Percentiles rank a stretch among this genome's conserved stretches.
Conservation (phyloP, 306 rosid species). For the Abrus precatorius region DNA sequence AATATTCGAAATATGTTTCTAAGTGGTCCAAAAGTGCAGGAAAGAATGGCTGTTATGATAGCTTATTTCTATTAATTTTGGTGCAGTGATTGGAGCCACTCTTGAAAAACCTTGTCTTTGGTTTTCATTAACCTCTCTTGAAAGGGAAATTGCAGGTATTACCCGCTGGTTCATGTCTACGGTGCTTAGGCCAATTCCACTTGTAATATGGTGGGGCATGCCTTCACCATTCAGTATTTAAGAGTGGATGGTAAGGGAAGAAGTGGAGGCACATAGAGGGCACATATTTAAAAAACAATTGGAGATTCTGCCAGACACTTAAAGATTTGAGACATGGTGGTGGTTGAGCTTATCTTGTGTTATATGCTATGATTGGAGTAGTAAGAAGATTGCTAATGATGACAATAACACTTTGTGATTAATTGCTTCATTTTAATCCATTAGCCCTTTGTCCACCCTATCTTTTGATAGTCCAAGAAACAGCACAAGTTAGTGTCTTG, state of each 20-base stretch:
- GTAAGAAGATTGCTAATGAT: slow-evolving; percentile 29
- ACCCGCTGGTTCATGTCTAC: slow-evolving; percentile 25
- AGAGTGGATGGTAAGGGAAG: slow-evolving; percentile 43
- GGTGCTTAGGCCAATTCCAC: slow-evolving; percentile 49
- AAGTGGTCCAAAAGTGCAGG: slow-evolving; percentile 20
- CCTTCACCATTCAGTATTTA: slow-evolving; percentile 40
- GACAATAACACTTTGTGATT: slow-evolving; percentile 32
- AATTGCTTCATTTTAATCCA: slow-evolving; percentile 27
- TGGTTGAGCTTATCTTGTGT: slow-evolving; percentile 29
- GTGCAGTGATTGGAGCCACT: slow-evolving; percentile 7
- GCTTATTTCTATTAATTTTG: slow-evolving; percentile 11
- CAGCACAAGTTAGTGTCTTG: background rate
- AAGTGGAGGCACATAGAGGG: slow-evolving; percentile 48
- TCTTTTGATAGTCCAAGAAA: background rate
- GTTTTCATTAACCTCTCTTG: slow-evolving; percentile 1
- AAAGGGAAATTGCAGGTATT: slow-evolving; percentile 36
- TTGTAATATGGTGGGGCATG: slow-evolving; percentile 51
- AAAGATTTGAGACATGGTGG: background rate
- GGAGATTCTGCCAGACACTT: slow-evolving; percentile 25
- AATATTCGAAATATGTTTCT: background rate
- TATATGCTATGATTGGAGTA: slow-evolving; percentile 10
- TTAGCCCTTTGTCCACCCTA: background rate
- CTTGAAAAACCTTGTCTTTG: background rate
- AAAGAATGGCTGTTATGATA: background rate
- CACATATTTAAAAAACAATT: slow-evolving; percentile 43